Percentiles rank a stretch among this genome's conserved stretches.
These are phyloP conservation scores for Blastocystis sp. DNA, from an alignment of 352 stramenopile species.

Conservation along the genomic window DNA sequence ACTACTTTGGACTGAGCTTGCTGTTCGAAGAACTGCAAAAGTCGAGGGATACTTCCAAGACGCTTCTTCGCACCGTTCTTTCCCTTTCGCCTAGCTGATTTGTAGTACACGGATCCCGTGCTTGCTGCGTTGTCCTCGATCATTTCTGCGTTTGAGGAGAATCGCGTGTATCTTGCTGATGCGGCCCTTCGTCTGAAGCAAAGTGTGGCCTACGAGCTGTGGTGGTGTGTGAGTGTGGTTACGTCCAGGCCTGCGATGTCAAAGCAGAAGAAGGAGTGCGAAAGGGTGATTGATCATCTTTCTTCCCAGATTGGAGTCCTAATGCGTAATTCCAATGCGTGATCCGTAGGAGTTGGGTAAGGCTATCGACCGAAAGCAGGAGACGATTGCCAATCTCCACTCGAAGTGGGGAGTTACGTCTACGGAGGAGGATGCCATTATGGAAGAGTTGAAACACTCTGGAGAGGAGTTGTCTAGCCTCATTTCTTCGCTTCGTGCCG, in stretches of 20 bases:
- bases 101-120: conserved; percentile 57
- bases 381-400: background rate
- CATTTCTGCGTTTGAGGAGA: conserved; percentile 10
- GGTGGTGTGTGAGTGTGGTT: background rate
- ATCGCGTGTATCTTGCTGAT: conserved; percentile 61
- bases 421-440: background rate
- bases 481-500: background rate
- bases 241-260: conserved; percentile 10
- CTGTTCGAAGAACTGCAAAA: conserved; percentile 20
- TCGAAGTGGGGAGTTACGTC: conserved; percentile 25
- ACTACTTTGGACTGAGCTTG: conserved; percentile 26
- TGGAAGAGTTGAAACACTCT: background rate
- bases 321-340: background rate
- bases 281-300: conserved; percentile 19
- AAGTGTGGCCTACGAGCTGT: conserved; percentile 48
- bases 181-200: conserved; percentile 53
- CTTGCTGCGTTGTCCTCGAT: background rate
- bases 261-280: conserved; percentile 47
- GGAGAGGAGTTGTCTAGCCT: background rate
- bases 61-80: conserved; percentile 15
- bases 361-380: conserved; percentile 23
- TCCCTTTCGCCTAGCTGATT: background rate
- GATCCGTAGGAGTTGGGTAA: conserved; percentile 19
- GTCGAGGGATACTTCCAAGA: conserved; percentile 31
- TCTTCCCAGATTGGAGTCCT: conserved; percentile 11